Conservation (phyloP, 2,329 filamentous ascomycete species). For the Ophiostoma pallidulum region DNA sequence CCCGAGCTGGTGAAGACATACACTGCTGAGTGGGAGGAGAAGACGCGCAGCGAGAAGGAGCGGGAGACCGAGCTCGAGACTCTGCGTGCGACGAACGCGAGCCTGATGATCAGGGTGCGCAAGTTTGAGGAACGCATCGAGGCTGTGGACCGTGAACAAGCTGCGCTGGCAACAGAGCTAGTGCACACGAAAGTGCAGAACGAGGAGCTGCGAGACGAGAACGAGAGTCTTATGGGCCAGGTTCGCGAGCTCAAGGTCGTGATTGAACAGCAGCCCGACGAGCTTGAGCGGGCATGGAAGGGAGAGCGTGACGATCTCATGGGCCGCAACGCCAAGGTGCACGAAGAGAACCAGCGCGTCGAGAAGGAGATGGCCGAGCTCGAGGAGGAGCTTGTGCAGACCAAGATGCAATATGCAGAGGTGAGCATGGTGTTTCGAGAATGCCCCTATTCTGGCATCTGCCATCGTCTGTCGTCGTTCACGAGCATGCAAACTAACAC, state of each 20-base stretch:
- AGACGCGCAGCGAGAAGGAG: slow-evolving; percentile 70
- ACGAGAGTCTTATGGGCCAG: slow-evolving; percentile 77
- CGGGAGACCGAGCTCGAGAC: slow-evolving; percentile 72
- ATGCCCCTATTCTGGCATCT: too few species aligned
- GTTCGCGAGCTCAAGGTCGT: slow-evolving; percentile 77
- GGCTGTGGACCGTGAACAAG: slow-evolving; percentile 81
- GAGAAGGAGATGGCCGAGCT: slow-evolving; percentile 88
- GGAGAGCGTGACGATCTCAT: slow-evolving; percentile 86
- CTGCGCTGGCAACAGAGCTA: slow-evolving; percentile 80
- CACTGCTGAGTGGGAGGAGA: slow-evolving; percentile 84
- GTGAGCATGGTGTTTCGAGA: slow-evolving; percentile 43
- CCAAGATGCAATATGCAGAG: slow-evolving; percentile 93
- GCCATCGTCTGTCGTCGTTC: too few species aligned
- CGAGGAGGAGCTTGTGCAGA: slow-evolving; percentile 83
- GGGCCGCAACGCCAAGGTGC: slow-evolving; percentile 84
- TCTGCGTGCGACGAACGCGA: slow-evolving; percentile 56
- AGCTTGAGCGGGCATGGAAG: slow-evolving; percentile 74
- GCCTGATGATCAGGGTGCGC: slow-evolving; percentile 67
- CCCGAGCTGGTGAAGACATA: slow-evolving; percentile 75
- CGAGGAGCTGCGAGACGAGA: slow-evolving; percentile 77
- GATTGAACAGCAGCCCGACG: slow-evolving; percentile 79
- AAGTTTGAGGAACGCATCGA: slow-evolving; percentile 81
- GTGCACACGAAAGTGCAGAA: slow-evolving; percentile 92
- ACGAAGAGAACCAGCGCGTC: slow-evolving; percentile 80
- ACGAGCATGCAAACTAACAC: slow-evolving; percentile 12